Evolutionary conservation across 2,329 filamentous ascomycete species (phyloP).

Genomic region (Talaromyces sp.): DNA sequence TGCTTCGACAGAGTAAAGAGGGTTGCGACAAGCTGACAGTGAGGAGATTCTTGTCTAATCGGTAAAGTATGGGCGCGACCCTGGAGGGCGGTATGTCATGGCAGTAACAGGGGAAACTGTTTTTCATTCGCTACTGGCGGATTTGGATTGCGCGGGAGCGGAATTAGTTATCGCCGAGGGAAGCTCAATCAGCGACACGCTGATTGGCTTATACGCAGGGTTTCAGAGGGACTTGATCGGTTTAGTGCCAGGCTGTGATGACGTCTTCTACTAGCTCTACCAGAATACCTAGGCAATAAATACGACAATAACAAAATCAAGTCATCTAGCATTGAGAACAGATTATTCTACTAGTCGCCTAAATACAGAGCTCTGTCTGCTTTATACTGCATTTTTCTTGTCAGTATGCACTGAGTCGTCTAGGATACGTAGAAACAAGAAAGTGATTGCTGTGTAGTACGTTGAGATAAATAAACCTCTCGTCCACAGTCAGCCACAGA

Average conservation of each 20-base stretch:
- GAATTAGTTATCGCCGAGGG: slow-evolving; percentile 3
- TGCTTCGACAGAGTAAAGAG: background rate
- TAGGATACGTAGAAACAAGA: background rate
- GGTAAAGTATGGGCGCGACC: slow-evolving; percentile 14
- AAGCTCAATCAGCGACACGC: background rate
- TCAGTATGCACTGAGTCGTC: background rate
- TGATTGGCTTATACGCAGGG: slow-evolving; percentile 9
- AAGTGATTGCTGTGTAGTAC: background rate
- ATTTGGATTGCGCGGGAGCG: background rate
- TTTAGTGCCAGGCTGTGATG: slow-evolving; percentile 1
- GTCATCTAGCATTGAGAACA: slow-evolving; percentile 14
- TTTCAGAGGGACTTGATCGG: background rate
- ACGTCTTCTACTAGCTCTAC: slow-evolving; percentile 11
- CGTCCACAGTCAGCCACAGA: slow-evolving; percentile 1
- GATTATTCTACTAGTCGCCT: slow-evolving; percentile 14
- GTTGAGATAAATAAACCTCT: background rate
- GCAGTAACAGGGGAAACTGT: slow-evolving; percentile 6
- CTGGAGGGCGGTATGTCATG: slow-evolving; percentile 12
- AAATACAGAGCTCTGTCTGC: slow-evolving; percentile 10
- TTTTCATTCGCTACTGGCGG: slow-evolving; percentile 3
- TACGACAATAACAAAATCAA: slow-evolving; percentile 2
- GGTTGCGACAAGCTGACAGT: background rate
- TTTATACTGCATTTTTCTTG: slow-evolving; percentile 5
- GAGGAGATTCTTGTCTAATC: slow-evolving; percentile 11
- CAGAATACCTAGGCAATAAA: too few species aligned